Evolutionary conservation across 495 filamentous ascomycete genomes (phyloP), one percentile per base, ranked within the genome.

Genomic region (Podospora appendiculata): DNA sequence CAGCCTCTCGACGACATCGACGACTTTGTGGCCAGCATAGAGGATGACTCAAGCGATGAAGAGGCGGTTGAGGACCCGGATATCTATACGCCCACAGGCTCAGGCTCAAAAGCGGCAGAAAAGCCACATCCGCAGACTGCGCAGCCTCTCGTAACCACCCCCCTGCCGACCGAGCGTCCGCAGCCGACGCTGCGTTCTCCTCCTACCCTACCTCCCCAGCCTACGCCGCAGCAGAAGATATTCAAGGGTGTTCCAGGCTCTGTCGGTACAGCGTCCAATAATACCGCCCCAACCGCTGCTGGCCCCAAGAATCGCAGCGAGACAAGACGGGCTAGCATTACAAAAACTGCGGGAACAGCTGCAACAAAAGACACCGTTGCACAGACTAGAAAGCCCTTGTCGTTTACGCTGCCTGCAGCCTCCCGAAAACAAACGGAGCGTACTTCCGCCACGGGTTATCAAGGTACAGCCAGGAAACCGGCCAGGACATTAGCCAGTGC

Each of bases 401-500:
- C 45, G 6, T 13, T 8, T 12, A 32, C 25, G 34, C 12, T 25
- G 7, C 25, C 51, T 3, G 6, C 42, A 17, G 16, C 45, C 13
- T 43, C 54, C 8, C 25, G 41, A 47, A 18, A 39, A 14, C 50
- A 45, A 42, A 38, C 48, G 13, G 38, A 52, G 18, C 41, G 38
- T 35, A 33, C 32, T 12, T 48, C 57, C 12, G 33, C 51, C 12
- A 65, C 60, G 38, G 60, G 60, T 16, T 68, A 68, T 39, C 57
- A 64, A 33, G 65, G 65, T 25, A 66, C 65, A 10, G 61, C 63
- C 10, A 56, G 59, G 33, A 66, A 36, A 35, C 12, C 39, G 32
- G 32, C 47, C 5, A 51, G 36, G 35, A 54, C 49, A 42, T 13
- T 52, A 1, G 18, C 47, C 0, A 25, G 17, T 4, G 33, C 18